phyloP scores from a whole-genome alignment of 2,329 filamentous ascomycete species.

The Exutisphaerella laricina region DNA sequence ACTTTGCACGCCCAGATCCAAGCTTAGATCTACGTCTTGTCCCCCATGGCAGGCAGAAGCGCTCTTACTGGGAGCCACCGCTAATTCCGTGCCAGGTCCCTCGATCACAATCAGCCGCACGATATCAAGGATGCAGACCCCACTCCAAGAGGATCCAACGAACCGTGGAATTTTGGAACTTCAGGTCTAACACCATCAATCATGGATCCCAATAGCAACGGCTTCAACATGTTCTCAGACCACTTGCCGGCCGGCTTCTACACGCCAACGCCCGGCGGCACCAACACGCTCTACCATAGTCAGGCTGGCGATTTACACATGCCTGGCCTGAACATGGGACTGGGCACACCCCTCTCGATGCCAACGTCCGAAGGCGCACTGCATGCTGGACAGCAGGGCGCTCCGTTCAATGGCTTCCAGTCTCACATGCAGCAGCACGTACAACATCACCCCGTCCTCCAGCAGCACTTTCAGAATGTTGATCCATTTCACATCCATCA shows the following conservation, averaged over 20 bases:
- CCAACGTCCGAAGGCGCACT: slow-evolving; percentile 63
- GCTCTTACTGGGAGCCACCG: slow-evolving; percentile 3
- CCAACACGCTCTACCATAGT: slow-evolving; percentile 72
- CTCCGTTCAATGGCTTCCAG: slow-evolving; percentile 64
- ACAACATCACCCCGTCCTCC: slow-evolving; percentile 47
- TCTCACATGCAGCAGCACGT: slow-evolving; percentile 55
- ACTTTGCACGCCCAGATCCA: slow-evolving; percentile 7
- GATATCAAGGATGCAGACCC: slow-evolving; percentile 70
- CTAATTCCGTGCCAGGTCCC: slow-evolving; percentile 17
- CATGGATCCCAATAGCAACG: slow-evolving; percentile 77
- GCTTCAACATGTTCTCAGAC: slow-evolving; percentile 72
- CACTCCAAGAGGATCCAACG: slow-evolving; percentile 71
- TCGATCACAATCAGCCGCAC: slow-evolving; percentile 22
- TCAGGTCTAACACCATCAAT: slow-evolving; percentile 72
- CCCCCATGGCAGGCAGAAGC: slow-evolving; percentile 18
- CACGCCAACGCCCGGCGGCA: slow-evolving; percentile 76
- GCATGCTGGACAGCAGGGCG: slow-evolving; percentile 52
- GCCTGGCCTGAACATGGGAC: slow-evolving; percentile 57
- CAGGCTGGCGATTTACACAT: slow-evolving; percentile 79
- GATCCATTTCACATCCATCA: slow-evolving; percentile 62
- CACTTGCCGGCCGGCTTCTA: slow-evolving; percentile 80
- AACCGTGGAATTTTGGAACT: slow-evolving; percentile 60
- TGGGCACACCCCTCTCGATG: slow-evolving; percentile 77
- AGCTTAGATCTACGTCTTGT: slow-evolving; percentile 15
- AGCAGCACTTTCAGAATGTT: slow-evolving; percentile 53